Evolutionary conservation across 2,329 filamentous ascomycete genomes (phyloP).

Genomic region (Arthrobotrys pseudoclavata): DNA sequence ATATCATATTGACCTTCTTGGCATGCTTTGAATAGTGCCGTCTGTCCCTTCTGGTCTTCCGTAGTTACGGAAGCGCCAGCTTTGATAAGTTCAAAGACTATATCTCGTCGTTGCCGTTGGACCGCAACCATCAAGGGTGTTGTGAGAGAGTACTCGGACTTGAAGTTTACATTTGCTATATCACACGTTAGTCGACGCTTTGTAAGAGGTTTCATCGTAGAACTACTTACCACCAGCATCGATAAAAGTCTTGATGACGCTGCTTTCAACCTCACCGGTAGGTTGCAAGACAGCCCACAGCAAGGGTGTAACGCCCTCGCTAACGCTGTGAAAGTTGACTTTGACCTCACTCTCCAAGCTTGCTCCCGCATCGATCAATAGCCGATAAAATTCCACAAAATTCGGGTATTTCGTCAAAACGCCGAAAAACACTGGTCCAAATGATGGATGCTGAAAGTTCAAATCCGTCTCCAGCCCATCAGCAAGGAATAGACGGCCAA

Average conservation of each 20-base stretch:
- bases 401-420: constrained; percentile 52
- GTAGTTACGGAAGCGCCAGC: constrained; percentile 44
- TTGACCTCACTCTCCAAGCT: constrained; percentile 46
- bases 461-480: constrained; percentile 49
- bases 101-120: constrained; percentile 43
- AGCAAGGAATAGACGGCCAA: constrained; percentile 36
- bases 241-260: constrained; percentile 47
- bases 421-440: constrained; percentile 50
- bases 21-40: constrained; percentile 47
- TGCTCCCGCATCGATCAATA: constrained; percentile 34
- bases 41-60: constrained; percentile 58
- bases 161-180: constrained; percentile 56
- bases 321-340: constrained; percentile 48
- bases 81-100: constrained; percentile 57
- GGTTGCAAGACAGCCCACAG: constrained; percentile 53
- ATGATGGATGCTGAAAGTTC: constrained; percentile 52
- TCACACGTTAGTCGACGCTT: background rate
- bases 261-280: constrained; percentile 18
- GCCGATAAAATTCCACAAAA: constrained; percentile 45
- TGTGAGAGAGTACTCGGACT: constrained; percentile 50
- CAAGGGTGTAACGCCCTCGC: constrained; percentile 49
- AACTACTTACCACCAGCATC: constrained; percentile 44
- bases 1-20: constrained; percentile 53
- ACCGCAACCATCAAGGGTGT: constrained; percentile 57
- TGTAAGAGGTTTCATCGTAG: background rate